Base-by-base conservation (phyloP, 1,139 yeast species). In the Suhomyces maxii region DNA sequence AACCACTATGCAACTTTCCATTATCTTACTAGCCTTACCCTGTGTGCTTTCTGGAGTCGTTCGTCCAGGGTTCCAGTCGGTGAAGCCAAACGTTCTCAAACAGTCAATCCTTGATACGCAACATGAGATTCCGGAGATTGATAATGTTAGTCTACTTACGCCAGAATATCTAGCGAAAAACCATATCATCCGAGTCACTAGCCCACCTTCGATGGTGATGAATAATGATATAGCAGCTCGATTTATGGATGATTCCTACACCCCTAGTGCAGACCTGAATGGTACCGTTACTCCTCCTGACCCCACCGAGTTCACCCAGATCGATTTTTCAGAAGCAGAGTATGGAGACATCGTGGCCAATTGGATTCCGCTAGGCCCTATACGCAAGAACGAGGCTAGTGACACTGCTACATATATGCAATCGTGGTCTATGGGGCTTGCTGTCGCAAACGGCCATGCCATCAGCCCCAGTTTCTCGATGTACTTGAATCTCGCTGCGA, bases 401-500 rank as follows among this genome's bases (percentile, higher is more conserved):
- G 44, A 53, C 12, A 39, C 52, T n/a, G 58, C 65, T 3, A 48
- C 60, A 2, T 63, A 58, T 40, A 46, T 52, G 11, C 67, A 62
- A 44, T 57, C 61, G 0, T 66, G 68, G 68, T 45, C 60, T 1
- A 38, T 65, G 6, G 55, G 51, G 7, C 43, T 54, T 3, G 61
- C 66, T 0, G 44, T 50, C 9, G 26, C 39, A 3, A 25, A 26
- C 30, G 35, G 39, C 2, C 54, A 52, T 14, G 49, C 52, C 11
- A 44, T 48, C 28, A 40, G 62, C 3, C 45, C 50, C 31, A 56
- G 61, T 37, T 47, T 59, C 7, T 50, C 49, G 28, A 38, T 59
- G 8, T 48, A 54, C 31, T 53, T 54, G 10, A 12, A 25, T 10
- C 25, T 59, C 31, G 43, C 51, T 14, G 64, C 67, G 3, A 40